phyloP scores from a whole-genome alignment of 345 rosid species.

The Salix udensis region DNA sequence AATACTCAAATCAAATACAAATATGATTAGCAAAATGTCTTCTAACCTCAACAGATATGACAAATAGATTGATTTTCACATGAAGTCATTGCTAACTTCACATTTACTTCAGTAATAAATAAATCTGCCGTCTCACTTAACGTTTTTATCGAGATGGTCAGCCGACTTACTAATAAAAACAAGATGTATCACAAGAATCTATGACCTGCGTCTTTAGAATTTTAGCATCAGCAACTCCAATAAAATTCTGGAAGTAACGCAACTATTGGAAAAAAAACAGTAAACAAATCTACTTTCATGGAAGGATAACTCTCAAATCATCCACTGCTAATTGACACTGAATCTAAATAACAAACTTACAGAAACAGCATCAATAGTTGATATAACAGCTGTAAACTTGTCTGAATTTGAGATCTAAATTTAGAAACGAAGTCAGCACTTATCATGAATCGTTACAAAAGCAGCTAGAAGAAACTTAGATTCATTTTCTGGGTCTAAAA shows the following conservation, averaged over 20 bases:
- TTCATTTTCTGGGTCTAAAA: neutral
- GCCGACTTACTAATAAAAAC: neutral
- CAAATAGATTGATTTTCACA: neutral
- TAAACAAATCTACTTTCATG: neutral
- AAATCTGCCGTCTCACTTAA: neutral
- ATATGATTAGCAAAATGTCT: neutral
- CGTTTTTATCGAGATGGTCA: neutral
- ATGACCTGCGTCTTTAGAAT: neutral
- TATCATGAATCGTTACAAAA: neutral
- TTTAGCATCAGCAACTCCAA: neutral
- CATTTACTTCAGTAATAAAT: neutral
- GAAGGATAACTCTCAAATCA: neutral
- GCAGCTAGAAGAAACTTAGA: neutral
- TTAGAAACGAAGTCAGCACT: slow-evolving; percentile 7
- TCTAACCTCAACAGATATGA: neutral
- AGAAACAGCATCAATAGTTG: neutral
- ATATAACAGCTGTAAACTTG: neutral
- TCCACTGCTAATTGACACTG: neutral
- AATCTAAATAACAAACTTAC: neutral
- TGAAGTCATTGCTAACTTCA: neutral
- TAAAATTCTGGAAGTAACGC: neutral
- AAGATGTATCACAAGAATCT: neutral
- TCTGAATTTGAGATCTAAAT: slow-evolving; percentile 6
- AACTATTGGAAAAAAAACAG: neutral
- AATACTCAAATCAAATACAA: neutral